A percentile compares a stretch with the other conserved stretches of the same genome.
phyloP scores from a whole-genome alignment of 2,329 filamentous ascomycete species.

The Monilinia aucupariae region DNA sequence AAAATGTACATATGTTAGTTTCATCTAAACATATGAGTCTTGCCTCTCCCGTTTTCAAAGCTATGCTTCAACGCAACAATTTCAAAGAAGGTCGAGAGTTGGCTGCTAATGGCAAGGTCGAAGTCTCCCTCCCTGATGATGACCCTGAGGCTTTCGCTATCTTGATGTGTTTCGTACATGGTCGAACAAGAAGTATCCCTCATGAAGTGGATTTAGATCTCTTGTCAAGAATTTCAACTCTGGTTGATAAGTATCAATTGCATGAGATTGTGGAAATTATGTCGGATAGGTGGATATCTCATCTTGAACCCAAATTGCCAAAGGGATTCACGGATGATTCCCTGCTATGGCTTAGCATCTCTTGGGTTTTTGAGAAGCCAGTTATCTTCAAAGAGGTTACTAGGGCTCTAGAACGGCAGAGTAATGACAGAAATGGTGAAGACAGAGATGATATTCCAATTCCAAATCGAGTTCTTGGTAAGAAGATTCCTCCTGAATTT shows the following conservation, averaged over 20 bases:
- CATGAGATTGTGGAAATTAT: slow-evolving; percentile 13
- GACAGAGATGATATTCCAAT: slow-evolving; percentile 10
- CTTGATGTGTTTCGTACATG: slow-evolving; percentile 6
- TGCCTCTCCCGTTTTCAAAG: slow-evolving; percentile 14
- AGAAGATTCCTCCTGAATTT: not conserved
- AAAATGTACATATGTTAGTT: slow-evolving; percentile 13
- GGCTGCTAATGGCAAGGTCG: not conserved
- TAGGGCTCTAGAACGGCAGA: slow-evolving; percentile 6
- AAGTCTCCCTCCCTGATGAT: slow-evolving; percentile 12
- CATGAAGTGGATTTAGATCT: not conserved
- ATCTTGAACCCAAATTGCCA: not conserved
- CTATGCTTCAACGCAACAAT: slow-evolving; percentile 6
- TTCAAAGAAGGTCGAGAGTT: slow-evolving; percentile 10
- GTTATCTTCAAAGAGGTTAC: slow-evolving; percentile 4
- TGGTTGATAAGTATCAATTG: slow-evolving; percentile 16
- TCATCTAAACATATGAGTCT: slow-evolving; percentile 14
- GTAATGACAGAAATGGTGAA: slow-evolving; percentile 8
- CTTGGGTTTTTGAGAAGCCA: slow-evolving; percentile 13
- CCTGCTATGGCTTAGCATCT: slow-evolving; percentile 10
- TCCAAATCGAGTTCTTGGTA: slow-evolving; percentile 11
- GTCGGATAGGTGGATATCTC: slow-evolving; percentile 8
- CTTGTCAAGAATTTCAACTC: slow-evolving; percentile 5
- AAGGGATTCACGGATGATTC: not conserved
- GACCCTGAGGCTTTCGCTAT: slow-evolving; percentile 13
- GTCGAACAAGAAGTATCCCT: not conserved